Evolutionary conservation across 2,329 filamentous ascomycete genomes (phyloP), one percentile per base, ranked within the genome.

Genomic region (Aspergillus clavatus): DNA sequence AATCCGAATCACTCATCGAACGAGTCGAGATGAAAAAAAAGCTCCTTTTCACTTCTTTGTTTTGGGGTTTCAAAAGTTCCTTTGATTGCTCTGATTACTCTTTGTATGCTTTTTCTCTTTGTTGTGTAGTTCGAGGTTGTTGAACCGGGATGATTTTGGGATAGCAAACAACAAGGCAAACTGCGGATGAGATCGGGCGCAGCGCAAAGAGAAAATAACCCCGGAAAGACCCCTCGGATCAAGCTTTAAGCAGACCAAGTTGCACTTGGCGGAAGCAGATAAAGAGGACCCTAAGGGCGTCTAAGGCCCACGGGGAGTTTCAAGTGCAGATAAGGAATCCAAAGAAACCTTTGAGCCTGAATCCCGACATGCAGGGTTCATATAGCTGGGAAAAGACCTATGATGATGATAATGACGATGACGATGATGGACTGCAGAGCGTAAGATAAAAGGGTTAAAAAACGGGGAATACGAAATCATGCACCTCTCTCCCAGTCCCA

Each of bases 1-100:
- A 46, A 46, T 54, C 52, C 42, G 54, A 41, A 31, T 52, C 38
- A 46, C 57, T 45, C 57, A 60, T 60, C 51, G 57, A 56, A 59
- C 43, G 44, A 47, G 39, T 12, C 21, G n/a, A n/a, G n/a, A n/a
- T n/a, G n/a, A n/a, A n/a, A n/a, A n/a, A 33, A 33, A 29, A 14
- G 23, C n/a, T 14, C 23, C 18, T 27, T 7, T 7, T 28, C 38
- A 11, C 19, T 35, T 35, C 8, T 8, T 27, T 18, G 16, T 28
- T 28, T 38, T n/a, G n/a, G n/a, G n/a, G n/a, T n/a, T n/a, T 29
- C 45, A 14, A 21, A 27, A 7, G 29, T n/a, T 43, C 42, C 19
- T 10, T 35, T 18, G 11, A 16, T 18, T 35, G 18, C n/a, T 12
- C 8, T 19, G 2, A 16, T 6, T 35, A 14, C 2, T 18, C 16